Percentiles rank a stretch among this genome's conserved stretches.
These are phyloP conservation scores for Stereocaulon alpinum DNA, from an alignment of 495 filamentous ascomycete genomes.

Conservation along the genomic window DNA sequence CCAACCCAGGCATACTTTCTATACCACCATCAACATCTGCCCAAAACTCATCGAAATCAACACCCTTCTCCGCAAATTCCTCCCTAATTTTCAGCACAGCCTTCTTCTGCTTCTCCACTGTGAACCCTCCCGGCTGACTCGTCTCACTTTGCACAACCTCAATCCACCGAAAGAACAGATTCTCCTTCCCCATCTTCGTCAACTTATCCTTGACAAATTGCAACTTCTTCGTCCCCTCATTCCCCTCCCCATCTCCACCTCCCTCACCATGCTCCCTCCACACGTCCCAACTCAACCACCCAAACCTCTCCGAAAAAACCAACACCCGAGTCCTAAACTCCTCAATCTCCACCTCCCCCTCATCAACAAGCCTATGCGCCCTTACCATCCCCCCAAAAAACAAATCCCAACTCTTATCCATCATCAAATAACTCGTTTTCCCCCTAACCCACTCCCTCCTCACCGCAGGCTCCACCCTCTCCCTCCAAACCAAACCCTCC, in stretches of 20 bases:
- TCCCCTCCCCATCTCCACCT: conserved; percentile 22
- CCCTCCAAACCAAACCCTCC: conserved; percentile 26
- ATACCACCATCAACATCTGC: conserved; percentile 53
- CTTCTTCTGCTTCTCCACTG: conserved; percentile 51
- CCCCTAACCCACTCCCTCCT: conserved; percentile 46
- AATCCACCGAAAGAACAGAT: conserved; percentile 76
- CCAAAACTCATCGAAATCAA: conserved; percentile 73
- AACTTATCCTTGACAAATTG: conserved; percentile 63
- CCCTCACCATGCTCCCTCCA: conserved; percentile 24
- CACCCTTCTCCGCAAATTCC: conserved; percentile 57
- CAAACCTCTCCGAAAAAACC: conserved; percentile 51
- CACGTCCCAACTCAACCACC: conserved; percentile 53
- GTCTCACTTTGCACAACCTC: conserved; percentile 79
- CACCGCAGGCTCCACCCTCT: conserved; percentile 52
- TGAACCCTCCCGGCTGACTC: conserved; percentile 61
- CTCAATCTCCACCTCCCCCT: conserved; percentile 41
- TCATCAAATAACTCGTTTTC: conserved; percentile 71
- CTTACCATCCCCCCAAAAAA: conserved; percentile 66
- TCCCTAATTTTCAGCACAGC: conserved; percentile 54
- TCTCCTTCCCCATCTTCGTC: conserved; percentile 63
- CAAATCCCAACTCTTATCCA: conserved; percentile 70
- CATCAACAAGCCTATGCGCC: conserved; percentile 54
- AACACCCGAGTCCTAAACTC: conserved; percentile 55
- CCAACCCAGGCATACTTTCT: conserved; percentile 44
- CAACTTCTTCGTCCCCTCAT: conserved; percentile 49